Conservation (phyloP, 495 filamentous ascomycete genomes). For the Neurospora cerealis region DNA sequence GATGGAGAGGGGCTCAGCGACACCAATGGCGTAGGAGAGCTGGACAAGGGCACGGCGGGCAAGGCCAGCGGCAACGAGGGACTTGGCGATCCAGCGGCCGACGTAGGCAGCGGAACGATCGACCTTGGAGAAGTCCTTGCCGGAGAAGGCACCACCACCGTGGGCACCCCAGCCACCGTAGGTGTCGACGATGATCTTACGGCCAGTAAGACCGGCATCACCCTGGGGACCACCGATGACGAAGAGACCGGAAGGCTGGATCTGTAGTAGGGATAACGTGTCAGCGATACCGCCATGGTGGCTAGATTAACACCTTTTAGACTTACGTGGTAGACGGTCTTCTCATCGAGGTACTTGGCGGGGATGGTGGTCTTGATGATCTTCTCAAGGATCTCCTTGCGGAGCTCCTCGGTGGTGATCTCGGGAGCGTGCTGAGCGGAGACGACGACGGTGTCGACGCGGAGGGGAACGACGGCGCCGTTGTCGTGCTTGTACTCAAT, state of each 20-base stretch:
- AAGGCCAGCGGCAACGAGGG: constrained; percentile 78
- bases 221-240: constrained; percentile 98
- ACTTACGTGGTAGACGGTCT: constrained; percentile 85
- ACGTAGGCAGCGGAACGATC: constrained; percentile 97
- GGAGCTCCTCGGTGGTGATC: constrained; percentile 85
- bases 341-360: constrained; percentile 79
- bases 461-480: constrained; percentile 82
- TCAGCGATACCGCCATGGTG: constrained; percentile 13
- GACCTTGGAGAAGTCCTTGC: constrained; percentile 99
- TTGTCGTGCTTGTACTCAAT: constrained; percentile 96
- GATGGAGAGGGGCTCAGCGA: constrained; percentile 88
- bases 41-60: constrained; percentile 89
- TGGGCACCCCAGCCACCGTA: constrained; percentile 99
- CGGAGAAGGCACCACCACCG: constrained; percentile 99
- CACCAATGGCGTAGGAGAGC: constrained; percentile 98
- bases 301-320: no score
- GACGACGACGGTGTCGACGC: constrained; percentile 95
- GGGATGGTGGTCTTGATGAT: constrained; percentile 93
- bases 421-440: constrained; percentile 86
- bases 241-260: constrained; percentile 97
- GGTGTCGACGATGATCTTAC: constrained; percentile 99
- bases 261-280: constrained; percentile 31
- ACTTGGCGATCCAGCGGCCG: constrained; percentile 98
- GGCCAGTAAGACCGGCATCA: constrained; percentile 96
- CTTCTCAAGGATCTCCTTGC: constrained; percentile 94